phyloP scores from a whole-genome alignment of 805 yeast genomes.

The Kazachstania bromeliacearum region DNA sequence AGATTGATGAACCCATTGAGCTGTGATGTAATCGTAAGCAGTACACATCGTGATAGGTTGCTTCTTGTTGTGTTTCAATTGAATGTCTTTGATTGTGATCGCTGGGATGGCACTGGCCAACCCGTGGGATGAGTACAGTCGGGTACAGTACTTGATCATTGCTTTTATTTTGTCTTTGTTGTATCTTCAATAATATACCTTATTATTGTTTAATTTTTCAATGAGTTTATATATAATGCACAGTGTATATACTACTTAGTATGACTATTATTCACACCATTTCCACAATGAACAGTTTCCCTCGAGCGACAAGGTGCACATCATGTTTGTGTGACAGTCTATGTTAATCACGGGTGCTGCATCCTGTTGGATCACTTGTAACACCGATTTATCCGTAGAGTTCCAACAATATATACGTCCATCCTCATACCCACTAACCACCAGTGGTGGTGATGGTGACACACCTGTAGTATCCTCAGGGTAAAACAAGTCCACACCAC shows the following conservation, averaged over 20 bases:
- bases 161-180: too few species aligned
- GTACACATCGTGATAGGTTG: slow-evolving; percentile 54
- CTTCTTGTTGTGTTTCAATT: slow-evolving; percentile 25
- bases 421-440: slow-evolving; percentile 24
- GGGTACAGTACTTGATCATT: too few species aligned
- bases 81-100: slow-evolving; percentile 32
- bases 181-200: too few species aligned
- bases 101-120: neutral
- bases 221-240: too few species aligned
- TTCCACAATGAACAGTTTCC: slow-evolving; percentile 24
- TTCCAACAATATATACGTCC: slow-evolving; percentile 24
- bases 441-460: slow-evolving; percentile 13
- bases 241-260: too few species aligned
- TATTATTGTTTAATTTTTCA: too few species aligned
- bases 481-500: slow-evolving; percentile 24
- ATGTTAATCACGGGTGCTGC: slow-evolving; percentile 4
- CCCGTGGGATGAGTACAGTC: slow-evolving; percentile 5
- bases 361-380: neutral
- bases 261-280: slow-evolving; percentile 14
- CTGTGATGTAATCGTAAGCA: slow-evolving; percentile 81
- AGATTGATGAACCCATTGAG: slow-evolving; percentile 54
- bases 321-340: too few species aligned
- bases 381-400: neutral
- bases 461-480: too few species aligned
- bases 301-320: slow-evolving; percentile 21